Base-by-base conservation (phyloP, 2,329 filamentous ascomycete species). In the Venturia nashicola region DNA sequence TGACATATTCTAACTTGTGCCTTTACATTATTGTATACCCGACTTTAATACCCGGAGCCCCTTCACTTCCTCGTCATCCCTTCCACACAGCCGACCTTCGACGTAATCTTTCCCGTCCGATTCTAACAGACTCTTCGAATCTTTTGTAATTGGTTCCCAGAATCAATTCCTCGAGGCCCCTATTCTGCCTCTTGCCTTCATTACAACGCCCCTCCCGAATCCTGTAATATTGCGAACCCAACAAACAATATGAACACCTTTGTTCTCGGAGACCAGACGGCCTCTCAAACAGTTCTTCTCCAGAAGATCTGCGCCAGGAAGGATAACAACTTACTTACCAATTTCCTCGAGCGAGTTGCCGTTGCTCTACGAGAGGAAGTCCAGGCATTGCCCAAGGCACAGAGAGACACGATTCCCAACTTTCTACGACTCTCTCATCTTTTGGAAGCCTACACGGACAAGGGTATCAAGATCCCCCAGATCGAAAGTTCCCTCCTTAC, bases 221-320 rank as follows among this genome's bases (percentile, higher is more conserved):
- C 18, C 32, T 57, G 27, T 57, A 57, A 20, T 34, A 18, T 4
- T 14, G 51, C 51, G 11, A 34, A 36, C 51, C 14, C 14, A 36
- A 36, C 32, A 11, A 62, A 66, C 69, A 75, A 64, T 67, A 77
- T 77, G 71, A 80, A 80, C 70, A 71, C 78, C 65, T 81, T 87
- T 73, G 82, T 89, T 67, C 88, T 89, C 72, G 86, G 86, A 76
- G 86, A 89, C 71, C 86, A 89, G 75, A 88, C 86, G 66, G 80
- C 85, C 69, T 84, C 87, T 72, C 86, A 86, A 69, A 83, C 87
- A 71, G 77, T 77, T 68, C 84, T 87, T 67, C 76, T 89, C 66
- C 75, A 77, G 68, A 79, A 78, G 69, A 73, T 78, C 39, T 73
- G 74, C 64, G 74, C 77, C 61, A 76, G 77, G 70, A 79, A 76